These are phyloP conservation scores for Penicillium paradoxum DNA, from an alignment of 495 filamentous ascomycete species.

Conservation along the genomic window DNA sequence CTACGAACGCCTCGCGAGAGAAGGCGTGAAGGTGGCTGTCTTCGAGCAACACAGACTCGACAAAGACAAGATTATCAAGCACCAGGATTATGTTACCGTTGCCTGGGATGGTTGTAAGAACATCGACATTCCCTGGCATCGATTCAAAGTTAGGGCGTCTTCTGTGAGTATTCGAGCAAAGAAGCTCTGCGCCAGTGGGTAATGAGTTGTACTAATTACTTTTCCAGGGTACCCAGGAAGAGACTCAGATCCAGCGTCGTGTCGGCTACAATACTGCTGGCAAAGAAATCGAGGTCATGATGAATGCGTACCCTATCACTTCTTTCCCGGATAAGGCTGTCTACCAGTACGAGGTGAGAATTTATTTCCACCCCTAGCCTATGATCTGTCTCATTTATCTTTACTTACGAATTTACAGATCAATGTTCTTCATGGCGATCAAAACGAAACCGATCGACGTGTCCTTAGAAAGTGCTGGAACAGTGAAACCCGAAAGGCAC, in stretches of 20 bases:
- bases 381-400: not conserved
- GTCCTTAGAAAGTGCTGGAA: slow-evolving; percentile 67
- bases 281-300: slow-evolving; percentile 47
- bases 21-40: not conserved
- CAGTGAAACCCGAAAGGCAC: slow-evolving; percentile 49
- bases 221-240: not conserved
- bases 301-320: slow-evolving; percentile 73
- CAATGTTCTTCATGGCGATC: slow-evolving; percentile 50
- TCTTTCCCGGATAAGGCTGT: slow-evolving; percentile 50
- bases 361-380: slow-evolving; percentile 21
- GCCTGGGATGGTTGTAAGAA: slow-evolving; percentile 6
- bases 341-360: slow-evolving; percentile 86
- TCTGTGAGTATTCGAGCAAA: slow-evolving; percentile 24
- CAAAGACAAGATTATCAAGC: not conserved
- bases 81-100: not conserved
- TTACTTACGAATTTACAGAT: slow-evolving; percentile 42
- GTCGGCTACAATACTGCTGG: slow-evolving; percentile 54
- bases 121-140: slow-evolving; percentile 7
- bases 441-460: slow-evolving; percentile 10
- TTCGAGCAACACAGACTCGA: not conserved
- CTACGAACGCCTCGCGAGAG: not conserved
- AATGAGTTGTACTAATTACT: not conserved
- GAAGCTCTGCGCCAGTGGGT: not conserved
- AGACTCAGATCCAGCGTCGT: not conserved
- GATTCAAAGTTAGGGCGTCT: not conserved